Evolutionary conservation across 352 stramenopile genomes (phyloP), one percentile per base, ranked within the genome.

Genomic region (Globisporangium echinulatum): DNA sequence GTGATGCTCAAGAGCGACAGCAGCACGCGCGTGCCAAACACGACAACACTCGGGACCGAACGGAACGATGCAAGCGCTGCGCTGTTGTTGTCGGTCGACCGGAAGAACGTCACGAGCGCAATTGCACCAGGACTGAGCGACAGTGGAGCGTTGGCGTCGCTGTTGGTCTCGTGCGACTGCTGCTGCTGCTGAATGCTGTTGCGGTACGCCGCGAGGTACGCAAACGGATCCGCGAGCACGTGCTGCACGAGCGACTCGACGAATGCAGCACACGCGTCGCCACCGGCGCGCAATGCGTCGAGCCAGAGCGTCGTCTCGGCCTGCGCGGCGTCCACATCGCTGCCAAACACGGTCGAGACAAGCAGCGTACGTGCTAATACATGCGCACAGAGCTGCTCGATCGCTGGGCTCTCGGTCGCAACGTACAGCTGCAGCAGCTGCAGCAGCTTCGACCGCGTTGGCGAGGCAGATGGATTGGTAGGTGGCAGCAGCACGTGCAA

Each of bases 251-350:
- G 52, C 37, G 66, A 47, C 37, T 90, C 78, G 6, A 70, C 64
- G 56, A 90, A 88, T 14, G 57, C 50, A 15, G 69, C 77, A 53
- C 77, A 85, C 1, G 19, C 42, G 37, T 57, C 58, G 9, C 75
- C 77, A 43, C 72, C 62, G 5, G 70, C 62, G 6, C 64, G 54
- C 58, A 93, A 58, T 66, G 72, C 80, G 42, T 90, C 75, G 5
- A 91, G 67, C 84, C 81, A 93, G 5, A 89, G 71, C 6, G 33
- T 49, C 37, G 89, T 81, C 62, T 90, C 79, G 66, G 87, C 77
- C 5, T 50, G 63, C 5, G 48, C 7, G 5, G 43, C 15, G 8
- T 63, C 46, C 7, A 49, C 57, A 42, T 74, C 53, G 10, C 63
- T 64, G 1, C 83, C 83, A 66, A 90, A 93, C 7, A 87, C 72